Evolutionary conservation across 495 filamentous ascomycete genomes (phyloP), one percentile per base, ranked within the genome.

Genomic region (Usnea hakonensis): DNA sequence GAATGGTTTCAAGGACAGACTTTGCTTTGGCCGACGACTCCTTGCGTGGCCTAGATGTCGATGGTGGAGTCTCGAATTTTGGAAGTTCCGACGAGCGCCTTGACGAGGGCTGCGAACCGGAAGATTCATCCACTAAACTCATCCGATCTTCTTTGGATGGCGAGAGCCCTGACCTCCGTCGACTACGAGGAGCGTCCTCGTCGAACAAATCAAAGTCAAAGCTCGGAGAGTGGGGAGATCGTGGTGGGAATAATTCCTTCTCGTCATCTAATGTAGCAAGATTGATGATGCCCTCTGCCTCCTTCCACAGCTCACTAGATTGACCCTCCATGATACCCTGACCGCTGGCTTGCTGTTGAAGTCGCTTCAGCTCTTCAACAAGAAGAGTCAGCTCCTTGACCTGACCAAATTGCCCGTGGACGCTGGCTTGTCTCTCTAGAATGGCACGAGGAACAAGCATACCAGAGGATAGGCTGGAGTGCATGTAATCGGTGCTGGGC

Each of bases 241-340:
- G 70, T 17, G 81, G 78, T 13, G 78, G 77, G 1, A 79, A 75
- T 32, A 73, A 70, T 23, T 71, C 72, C 32, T 77, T 73, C 23
- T 87, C 90, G 53, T 94, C 89, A 61, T 94, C 87, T 37, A 90
- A 84, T 3, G 89, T 91, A 37, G 90, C 90, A 13, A 95, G 77
- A 36, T 89, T 87, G 66, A 95, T 90, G 53, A 95, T 93, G 19
- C 87, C 86, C 69, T 95, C 90, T 8, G 90, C 90, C 72, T 95
- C 90, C 68, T 88, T 86, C 87, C 89, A 95, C 41, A 91, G 76
- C 50, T 81, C 77, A 57, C 78, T 77, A 14, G 85, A 82, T 4
- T 82, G 74, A 0, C 88, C 88, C 61, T 79, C 68, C 30, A 89
- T 74, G 55, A 93, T 77, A 38, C 81, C 81, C 68, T 89, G 81